Percentiles rank a stretch among this genome's conserved stretches.
phyloP scores from a whole-genome alignment of 106 monocot species.

The Platanthera zijinensis region DNA sequence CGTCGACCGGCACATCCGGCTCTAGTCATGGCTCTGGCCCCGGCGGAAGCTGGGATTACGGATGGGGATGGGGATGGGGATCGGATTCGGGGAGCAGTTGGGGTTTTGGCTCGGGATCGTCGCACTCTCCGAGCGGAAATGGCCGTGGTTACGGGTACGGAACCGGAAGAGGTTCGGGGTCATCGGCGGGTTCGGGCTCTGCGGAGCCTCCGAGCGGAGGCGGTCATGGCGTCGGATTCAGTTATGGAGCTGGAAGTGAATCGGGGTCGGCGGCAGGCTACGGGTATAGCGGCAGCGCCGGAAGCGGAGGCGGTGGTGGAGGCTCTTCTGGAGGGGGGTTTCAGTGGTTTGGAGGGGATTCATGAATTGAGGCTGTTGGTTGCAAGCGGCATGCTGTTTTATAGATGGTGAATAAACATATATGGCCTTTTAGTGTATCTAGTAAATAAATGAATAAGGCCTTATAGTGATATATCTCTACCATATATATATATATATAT shows the following conservation, averaged over 20 bases:
- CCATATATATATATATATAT: too few relatives aligned
- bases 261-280: conserved; percentile 11
- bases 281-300: conserved; percentile 24
- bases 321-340: background rate
- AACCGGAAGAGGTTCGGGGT: conserved; percentile 26
- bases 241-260: too few relatives aligned
- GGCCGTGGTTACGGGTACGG: conserved; percentile 45
- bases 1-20: conserved; percentile 15
- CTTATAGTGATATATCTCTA: too few relatives aligned
- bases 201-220: too few relatives aligned
- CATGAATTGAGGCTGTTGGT: too few relatives aligned
- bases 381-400: too few relatives aligned
- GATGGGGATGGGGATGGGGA: conserved; percentile 70
- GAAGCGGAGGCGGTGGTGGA: conserved; percentile 3
- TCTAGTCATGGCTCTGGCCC: conserved; percentile 44
- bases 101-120: conserved; percentile 56
- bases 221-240: too few relatives aligned
- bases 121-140: conserved; percentile 25
- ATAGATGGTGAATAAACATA: too few relatives aligned
- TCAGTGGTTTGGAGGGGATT: too few relatives aligned
- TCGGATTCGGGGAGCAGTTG: conserved; percentile 37
- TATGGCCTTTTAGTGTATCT: too few relatives aligned
- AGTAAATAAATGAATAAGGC: too few relatives aligned
- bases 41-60: conserved; percentile 32
- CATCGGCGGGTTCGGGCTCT: background rate